A percentile compares a stretch with the other conserved stretches of the same genome.
These are phyloP conservation scores for Colletotrichum lindemuthianum DNA, from an alignment of 2,329 filamentous ascomycete species.

Conservation along the genomic window DNA sequence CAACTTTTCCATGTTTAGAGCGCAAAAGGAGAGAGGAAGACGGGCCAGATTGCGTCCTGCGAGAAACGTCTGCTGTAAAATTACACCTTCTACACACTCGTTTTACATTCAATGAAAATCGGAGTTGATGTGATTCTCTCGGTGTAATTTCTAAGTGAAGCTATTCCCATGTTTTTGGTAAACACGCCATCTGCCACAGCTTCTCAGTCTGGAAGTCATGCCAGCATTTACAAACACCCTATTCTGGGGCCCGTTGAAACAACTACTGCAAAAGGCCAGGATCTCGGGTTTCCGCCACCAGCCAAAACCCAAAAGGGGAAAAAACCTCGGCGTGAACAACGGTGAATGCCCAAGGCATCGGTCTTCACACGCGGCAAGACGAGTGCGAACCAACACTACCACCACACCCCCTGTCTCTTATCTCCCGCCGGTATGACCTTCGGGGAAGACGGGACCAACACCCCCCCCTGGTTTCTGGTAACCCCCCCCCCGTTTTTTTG, in stretches of 20 bases:
- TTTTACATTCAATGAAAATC: constrained; percentile 27
- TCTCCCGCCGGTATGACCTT: background rate
- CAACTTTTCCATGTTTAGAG: background rate
- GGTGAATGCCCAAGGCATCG: constrained; percentile 28
- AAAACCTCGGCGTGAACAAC: constrained; percentile 12
- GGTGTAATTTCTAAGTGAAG: background rate
- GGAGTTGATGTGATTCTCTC: constrained; percentile 26
- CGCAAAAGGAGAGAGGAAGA: background rate
- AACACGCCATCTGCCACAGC: no score
- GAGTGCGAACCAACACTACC: background rate
- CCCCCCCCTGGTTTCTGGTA: background rate
- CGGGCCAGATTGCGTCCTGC: constrained; percentile 12
- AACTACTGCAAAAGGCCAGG: background rate
- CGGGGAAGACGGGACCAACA: no score
- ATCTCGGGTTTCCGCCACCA: background rate
- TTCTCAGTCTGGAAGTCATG: no score
- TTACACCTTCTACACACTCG: constrained; percentile 44
- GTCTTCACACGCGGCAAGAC: background rate
- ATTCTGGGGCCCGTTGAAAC: background rate
- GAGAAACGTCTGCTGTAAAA: constrained; percentile 40
- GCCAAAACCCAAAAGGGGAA: no score
- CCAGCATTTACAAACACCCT: no score
- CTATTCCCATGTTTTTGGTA: background rate
- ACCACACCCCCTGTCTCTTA: background rate
- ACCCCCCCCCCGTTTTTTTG: no score